A percentile compares a stretch with the other conserved stretches of the same genome.
These are phyloP conservation scores for Chytriomyces sp. DNA, from an alignment of 192 early-diverging fungal genomes.

Conservation along the genomic window DNA sequence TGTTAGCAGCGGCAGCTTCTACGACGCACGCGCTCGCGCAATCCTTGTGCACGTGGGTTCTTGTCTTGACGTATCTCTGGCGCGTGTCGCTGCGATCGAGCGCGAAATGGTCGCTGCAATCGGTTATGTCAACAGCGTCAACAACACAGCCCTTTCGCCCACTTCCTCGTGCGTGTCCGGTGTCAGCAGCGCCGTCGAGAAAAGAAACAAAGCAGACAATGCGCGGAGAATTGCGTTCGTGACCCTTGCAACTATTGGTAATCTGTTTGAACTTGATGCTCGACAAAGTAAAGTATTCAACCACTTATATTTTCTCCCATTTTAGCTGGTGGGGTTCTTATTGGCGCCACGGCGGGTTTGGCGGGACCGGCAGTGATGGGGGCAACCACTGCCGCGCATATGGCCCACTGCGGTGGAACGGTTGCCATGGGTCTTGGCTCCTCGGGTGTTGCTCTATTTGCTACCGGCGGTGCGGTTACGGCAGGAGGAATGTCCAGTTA, in stretches of 20 bases:
- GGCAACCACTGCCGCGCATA: slow-evolving; percentile 80
- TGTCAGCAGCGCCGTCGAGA: slow-evolving; percentile 36
- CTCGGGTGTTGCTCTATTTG: slow-evolving; percentile 87
- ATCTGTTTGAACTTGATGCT: neutral
- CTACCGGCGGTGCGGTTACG: slow-evolving; percentile 86
- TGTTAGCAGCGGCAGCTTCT: slow-evolving; percentile 59
- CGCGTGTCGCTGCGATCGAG: slow-evolving; percentile 78
- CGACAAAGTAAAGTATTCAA: slow-evolving; percentile 13
- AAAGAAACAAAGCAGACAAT: slow-evolving; percentile 72
- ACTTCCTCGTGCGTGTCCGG: slow-evolving; percentile 7
- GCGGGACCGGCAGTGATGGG: slow-evolving; percentile 90
- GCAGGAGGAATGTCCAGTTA: slow-evolving; percentile 70
- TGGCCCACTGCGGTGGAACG: slow-evolving; percentile 65
- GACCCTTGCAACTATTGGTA: slow-evolving; percentile 79
- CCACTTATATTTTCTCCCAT: neutral
- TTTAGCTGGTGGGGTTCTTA: slow-evolving; percentile 77
- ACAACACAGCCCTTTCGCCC: neutral
- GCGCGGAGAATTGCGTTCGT: slow-evolving; percentile 78
- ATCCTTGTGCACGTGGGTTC: slow-evolving; percentile 71
- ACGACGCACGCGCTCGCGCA: slow-evolving; percentile 80
- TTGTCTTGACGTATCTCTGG: slow-evolving; percentile 71
- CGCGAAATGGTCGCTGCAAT: slow-evolving; percentile 74
- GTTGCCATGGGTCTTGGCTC: slow-evolving; percentile 77
- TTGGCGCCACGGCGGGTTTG: slow-evolving; percentile 89
- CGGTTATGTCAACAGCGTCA: neutral